Evolutionary conservation across 176 grass and related monocot species (phyloP), one percentile per base, ranked within the genome.

Genomic region (Oryza coarctata): DNA sequence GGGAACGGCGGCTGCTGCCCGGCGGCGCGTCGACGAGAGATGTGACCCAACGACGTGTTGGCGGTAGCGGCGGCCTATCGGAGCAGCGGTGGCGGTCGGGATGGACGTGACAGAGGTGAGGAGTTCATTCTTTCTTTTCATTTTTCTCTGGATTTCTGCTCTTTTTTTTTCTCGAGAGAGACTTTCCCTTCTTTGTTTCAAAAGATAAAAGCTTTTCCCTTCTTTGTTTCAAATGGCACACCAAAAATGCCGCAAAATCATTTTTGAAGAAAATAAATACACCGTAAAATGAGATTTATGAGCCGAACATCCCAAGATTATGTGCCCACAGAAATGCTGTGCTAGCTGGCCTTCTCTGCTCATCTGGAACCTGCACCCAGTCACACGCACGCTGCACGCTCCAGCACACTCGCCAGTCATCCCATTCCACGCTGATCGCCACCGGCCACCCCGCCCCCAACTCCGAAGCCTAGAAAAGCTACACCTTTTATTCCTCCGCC

Each of bases 301-400:
- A 70, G 67, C 20, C 67, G 35, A 70, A 70, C 32, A 2, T 6
- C 26, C 26, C 65, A 20, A 9, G 9, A 1, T 7, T 1, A n/a
- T 43, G 68, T 71, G 68, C 35, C 41, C 70, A 73, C 70, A 50
- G 26, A 73, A 73, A 73, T 4, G 43, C 26, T n/a, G 47, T 12
- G 12, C 23, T 69, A 72, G 43, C 33, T 69, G 79, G 43, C 33
- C 45, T 74, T 18, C 57, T 33, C 68, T n/a, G 58, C 74, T 66
- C 6, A 65, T 78, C 73, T 83, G 73, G 86, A 87, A 83, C 64
- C 72, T 75, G 85, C 77, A 87, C 65, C 39, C 47, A 52, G 12
- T 12, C 41, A 14, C 43, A 1, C 3, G 1, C 43, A 49, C 45
- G 45, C 86, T 73, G 25, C 73, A 68, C 76, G 70, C 20, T 20